A percentile compares a stretch with the other conserved stretches of the same genome.
phyloP scores from a whole-genome alignment of 345 rosid genomes.

The Psidium friedrichsthalianum region DNA sequence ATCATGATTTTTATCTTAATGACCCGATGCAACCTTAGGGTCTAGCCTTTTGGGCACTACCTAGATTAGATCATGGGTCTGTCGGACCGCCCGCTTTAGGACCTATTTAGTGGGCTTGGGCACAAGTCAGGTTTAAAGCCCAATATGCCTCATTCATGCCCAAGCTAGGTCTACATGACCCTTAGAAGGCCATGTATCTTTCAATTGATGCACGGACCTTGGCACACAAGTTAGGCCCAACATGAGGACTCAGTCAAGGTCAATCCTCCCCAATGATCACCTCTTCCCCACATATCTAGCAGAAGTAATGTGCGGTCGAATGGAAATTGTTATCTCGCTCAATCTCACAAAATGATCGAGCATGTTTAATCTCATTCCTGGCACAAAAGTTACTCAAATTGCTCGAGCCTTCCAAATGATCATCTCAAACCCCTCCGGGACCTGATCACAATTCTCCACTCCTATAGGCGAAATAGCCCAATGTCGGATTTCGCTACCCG shows the following conservation, averaged over 20 bases:
- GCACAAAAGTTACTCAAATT: background rate
- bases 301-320: background rate
- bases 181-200: too few species aligned
- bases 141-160: background rate
- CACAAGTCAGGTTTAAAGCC: background rate
- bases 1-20: too few species aligned
- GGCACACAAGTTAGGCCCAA: background rate
- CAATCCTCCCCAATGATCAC: background rate
- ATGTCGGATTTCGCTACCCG: fast-evolving
- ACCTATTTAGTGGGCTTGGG: background rate
- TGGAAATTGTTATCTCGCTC: background rate
- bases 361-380: background rate
- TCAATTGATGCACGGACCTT: background rate
- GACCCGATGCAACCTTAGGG: background rate
- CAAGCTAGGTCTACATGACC: too few species aligned
- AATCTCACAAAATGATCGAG: background rate
- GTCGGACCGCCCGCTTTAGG: background rate
- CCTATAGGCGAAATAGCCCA: background rate
- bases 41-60: background rate
- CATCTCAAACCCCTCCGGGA: background rate
- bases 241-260: background rate
- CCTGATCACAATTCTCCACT: too few species aligned
- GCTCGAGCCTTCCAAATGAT: too few species aligned
- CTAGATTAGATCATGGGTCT: background rate
- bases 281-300: background rate